A percentile compares a stretch with the other conserved stretches of the same genome.
Evolutionary conservation across 805 yeast species (phyloP).

Genomic region (Kregervanrija pseudodelftensis): DNA sequence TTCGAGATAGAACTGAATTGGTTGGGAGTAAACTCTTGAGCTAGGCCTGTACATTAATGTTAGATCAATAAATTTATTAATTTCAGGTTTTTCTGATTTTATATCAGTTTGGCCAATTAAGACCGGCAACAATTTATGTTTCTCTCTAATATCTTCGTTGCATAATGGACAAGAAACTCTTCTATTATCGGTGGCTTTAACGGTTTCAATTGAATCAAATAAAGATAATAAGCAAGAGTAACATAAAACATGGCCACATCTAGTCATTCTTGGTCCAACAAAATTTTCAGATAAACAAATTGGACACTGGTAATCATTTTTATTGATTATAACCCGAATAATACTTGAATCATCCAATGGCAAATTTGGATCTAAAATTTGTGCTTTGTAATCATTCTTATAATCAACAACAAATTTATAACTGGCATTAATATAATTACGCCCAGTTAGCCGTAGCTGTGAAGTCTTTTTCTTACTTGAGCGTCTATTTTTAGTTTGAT

Average conservation of each 20-base stretch:
- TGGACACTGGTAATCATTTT: slow-evolving; percentile 69
- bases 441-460: slow-evolving; percentile 47
- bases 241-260: slow-evolving; percentile 92
- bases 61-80: slow-evolving; percentile 48
- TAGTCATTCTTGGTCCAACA: slow-evolving; percentile 89
- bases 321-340: slow-evolving; percentile 66
- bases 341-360: slow-evolving; percentile 57
- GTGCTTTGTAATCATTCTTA: slow-evolving; percentile 46
- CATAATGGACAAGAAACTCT: slow-evolving; percentile 65
- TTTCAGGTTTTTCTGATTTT: slow-evolving; percentile 49
- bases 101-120: slow-evolving; percentile 36
- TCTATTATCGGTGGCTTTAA: slow-evolving; percentile 18
- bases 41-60: slow-evolving; percentile 54
- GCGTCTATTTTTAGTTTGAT: slow-evolving; percentile 6
- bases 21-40: slow-evolving; percentile 26
- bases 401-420: slow-evolving; percentile 77
- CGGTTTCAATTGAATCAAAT: slow-evolving; percentile 42
- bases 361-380: slow-evolving; percentile 67
- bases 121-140: slow-evolving; percentile 61
- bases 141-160: slow-evolving; percentile 44
- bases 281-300: slow-evolving; percentile 82
- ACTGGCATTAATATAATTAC: slow-evolving; percentile 72
- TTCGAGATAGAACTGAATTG: slow-evolving; percentile 22
- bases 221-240: slow-evolving; percentile 71
- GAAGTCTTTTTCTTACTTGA: slow-evolving; percentile 6